These are phyloP conservation scores for Elongisporangium anandrum DNA, from an alignment of 352 stramenopile genomes.

Conservation along the genomic window DNA sequence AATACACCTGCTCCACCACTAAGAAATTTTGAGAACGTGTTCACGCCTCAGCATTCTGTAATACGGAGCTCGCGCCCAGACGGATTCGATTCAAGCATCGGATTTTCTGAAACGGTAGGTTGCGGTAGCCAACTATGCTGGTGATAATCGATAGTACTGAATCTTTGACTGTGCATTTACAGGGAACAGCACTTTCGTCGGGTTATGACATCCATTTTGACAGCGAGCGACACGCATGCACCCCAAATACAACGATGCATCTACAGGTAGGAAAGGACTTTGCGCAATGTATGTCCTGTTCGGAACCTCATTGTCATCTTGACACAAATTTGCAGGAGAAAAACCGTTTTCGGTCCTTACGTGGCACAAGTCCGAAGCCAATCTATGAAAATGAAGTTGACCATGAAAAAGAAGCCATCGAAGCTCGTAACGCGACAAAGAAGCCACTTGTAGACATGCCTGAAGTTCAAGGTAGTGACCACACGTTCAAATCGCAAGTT, in stretches of 20 bases:
- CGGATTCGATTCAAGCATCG: conserved; percentile 7
- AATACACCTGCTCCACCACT: too few relatives aligned
- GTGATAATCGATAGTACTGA: not conserved
- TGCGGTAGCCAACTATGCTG: not conserved
- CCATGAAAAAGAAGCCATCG: conserved; percentile 4
- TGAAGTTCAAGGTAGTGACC: conserved; percentile 14
- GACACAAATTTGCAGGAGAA: not conserved
- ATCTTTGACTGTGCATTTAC: not conserved
- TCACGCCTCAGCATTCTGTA: not conserved
- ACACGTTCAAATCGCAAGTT: conserved; percentile 25
- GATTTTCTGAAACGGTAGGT: conserved; percentile 29
- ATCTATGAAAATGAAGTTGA: not conserved
- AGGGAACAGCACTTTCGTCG: conserved; percentile 57
- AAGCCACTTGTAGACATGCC: conserved; percentile 1
- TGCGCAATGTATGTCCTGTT: not conserved
- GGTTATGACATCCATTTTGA: conserved; percentile 73
- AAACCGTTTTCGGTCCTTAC: not conserved
- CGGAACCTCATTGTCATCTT: not conserved
- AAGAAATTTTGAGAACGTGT: not conserved
- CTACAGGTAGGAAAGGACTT: conserved; percentile 38
- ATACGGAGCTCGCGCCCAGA: not conserved
- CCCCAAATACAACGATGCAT: conserved; percentile 67
- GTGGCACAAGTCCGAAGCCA: not conserved
- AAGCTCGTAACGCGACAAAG: conserved; percentile 7
- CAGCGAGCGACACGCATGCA: conserved; percentile 36